These are phyloP conservation scores for Tricholoma sp. DNA, from an alignment of 768 basidiomycete genomes.

Conservation along the genomic window DNA sequence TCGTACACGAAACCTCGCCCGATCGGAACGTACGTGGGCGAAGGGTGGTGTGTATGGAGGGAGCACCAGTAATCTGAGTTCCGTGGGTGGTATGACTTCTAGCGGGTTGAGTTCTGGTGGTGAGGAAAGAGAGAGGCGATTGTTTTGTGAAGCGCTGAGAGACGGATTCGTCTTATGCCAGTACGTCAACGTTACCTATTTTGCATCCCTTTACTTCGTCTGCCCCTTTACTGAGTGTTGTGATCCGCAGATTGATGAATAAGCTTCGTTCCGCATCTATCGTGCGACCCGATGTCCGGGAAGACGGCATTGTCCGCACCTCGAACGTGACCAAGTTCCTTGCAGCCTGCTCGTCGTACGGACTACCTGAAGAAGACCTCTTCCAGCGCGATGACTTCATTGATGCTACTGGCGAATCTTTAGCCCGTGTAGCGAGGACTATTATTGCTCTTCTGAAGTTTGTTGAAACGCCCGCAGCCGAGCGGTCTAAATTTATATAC, in stretches of 20 bases:
- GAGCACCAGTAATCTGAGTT: slow-evolving; percentile 36
- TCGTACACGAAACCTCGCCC: slow-evolving; percentile 50
- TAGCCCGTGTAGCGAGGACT: slow-evolving; percentile 71
- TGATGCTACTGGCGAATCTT: slow-evolving; percentile 51
- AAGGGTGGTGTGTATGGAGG: slow-evolving; percentile 39
- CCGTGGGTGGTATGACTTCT: slow-evolving; percentile 18
- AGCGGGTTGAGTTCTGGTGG: slow-evolving; percentile 43
- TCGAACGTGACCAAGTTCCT: slow-evolving; percentile 77
- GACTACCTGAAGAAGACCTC: slow-evolving; percentile 55
- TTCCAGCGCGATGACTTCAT: slow-evolving; percentile 68
- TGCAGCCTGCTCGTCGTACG: slow-evolving; percentile 66
- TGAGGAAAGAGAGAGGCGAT: slow-evolving; percentile 70
- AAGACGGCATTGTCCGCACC: slow-evolving; percentile 60
- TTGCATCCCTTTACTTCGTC: slow-evolving; percentile 11
- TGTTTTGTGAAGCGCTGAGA: slow-evolving; percentile 70
- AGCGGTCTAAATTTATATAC: slow-evolving; percentile 40
- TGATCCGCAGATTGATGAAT: slow-evolving; percentile 61
- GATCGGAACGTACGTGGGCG: slow-evolving; percentile 76
- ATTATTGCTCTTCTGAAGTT: slow-evolving; percentile 63
- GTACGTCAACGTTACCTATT: slow-evolving; percentile 44
- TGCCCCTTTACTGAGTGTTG: slow-evolving; percentile 6
- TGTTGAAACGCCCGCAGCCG: slow-evolving; percentile 48
- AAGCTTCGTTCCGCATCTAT: slow-evolving; percentile 62
- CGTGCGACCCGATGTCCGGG: slow-evolving; percentile 57
- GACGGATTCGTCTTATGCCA: slow-evolving; percentile 90